Base-by-base conservation (phyloP, 371 early-diverging fungal species). In the Dichotomocladium elegans region DNA sequence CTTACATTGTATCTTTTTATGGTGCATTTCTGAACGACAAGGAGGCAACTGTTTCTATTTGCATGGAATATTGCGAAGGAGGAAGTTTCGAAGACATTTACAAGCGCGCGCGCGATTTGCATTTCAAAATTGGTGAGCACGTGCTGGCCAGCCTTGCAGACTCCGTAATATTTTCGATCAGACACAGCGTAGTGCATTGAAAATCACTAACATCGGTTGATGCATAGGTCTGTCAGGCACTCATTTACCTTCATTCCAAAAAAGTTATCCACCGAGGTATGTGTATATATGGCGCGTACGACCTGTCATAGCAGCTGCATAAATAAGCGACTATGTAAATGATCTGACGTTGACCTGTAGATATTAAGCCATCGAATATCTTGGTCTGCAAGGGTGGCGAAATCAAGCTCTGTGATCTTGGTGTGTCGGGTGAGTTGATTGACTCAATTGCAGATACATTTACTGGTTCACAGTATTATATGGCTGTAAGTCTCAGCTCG, bases 341-440 rank as follows among this genome's bases (percentile, higher is more conserved):
- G 37, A 37, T 17, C 37, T 37, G 9, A 37, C 9, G 14, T 37
- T 15, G 5, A 2, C 14, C 21, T 5, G 17, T 17, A 37, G 92
- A 92, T 54, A 85, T 95, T 58, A 94, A 95, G 64, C 95, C 96
- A 1, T 89, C 89, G 25, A 95, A 95, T 60, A 89, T 95, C 50
- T 66, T 95, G 49, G 77, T 92, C 17, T 90, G 88, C 14, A 79
- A 84, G 33, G 64, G 74, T 11, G 98, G 98, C n/a, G 72, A 89
- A 47, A 87, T 98, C 63, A 98, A 98, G 70, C 70, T 98, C n/a
- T 93, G 94, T 60, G 98, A 98, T 64, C 90, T 98, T 60, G 96
- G 96, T 31, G 95, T 96, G n/a, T 87, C 89, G 15, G 93, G 93
- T 9, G 89, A 94, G 60, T 60, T 93, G 25, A 89, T 90, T 47